These are phyloP conservation scores for Gossypium trilobum DNA, from an alignment of 441 rosid species.

Conservation along the genomic window DNA sequence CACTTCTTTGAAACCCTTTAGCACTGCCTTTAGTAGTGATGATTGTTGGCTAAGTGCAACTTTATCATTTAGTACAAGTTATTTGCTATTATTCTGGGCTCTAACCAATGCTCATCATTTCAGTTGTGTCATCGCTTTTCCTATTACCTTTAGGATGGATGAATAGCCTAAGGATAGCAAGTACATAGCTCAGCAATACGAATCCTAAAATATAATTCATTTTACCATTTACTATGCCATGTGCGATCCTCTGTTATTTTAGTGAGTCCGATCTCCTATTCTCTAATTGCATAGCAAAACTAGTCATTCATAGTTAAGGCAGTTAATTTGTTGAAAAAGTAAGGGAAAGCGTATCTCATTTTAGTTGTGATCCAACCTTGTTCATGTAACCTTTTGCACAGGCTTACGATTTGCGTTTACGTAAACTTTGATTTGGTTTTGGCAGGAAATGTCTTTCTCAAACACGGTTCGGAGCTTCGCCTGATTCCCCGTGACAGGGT, in stretches of 20 bases:
- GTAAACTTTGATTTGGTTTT: constrained; percentile 5
- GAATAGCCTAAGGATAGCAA: background rate
- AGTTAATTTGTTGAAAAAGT: background rate
- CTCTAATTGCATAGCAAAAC: background rate
- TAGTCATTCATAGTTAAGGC: background rate
- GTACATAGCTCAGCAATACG: background rate
- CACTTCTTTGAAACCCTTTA: too few relatives aligned
- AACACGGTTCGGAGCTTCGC: constrained; percentile 90
- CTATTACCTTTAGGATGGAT: background rate
- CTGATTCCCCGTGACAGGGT: constrained; percentile 92
- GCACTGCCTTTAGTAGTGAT: too few relatives aligned
- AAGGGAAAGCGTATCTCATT: background rate
- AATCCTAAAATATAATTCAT: background rate
- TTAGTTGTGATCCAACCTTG: background rate
- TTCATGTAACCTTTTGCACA: background rate
- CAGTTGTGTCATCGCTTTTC: background rate
- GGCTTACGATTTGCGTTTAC: background rate
- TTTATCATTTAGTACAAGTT: background rate
- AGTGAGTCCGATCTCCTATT: background rate
- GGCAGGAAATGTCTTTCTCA: constrained; percentile 85
- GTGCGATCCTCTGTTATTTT: background rate
- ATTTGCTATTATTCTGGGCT: background rate
- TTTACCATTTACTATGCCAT: background rate
- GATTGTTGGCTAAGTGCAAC: too few relatives aligned
- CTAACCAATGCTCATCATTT: background rate